Percentiles rank a stretch among this genome's conserved stretches.
phyloP scores from a whole-genome alignment of 768 basidiomycete genomes.

The Hydnum rufescens region DNA sequence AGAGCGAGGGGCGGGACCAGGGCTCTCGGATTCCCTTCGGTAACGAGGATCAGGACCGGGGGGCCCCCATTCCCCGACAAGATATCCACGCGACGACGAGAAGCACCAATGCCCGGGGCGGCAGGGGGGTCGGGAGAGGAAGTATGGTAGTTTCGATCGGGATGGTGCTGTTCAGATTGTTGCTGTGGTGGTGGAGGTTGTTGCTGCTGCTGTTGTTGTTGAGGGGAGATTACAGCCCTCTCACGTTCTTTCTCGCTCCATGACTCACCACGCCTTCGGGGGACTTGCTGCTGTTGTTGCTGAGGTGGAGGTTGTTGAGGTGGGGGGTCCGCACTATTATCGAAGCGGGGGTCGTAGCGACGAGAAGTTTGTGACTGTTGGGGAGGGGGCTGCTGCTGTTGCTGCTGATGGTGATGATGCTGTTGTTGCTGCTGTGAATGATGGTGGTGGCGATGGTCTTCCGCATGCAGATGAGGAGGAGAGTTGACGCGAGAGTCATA shows the following conservation, averaged over 20 bases:
- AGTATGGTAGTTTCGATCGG: neutral
- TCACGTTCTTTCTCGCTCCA: constrained; percentile 16
- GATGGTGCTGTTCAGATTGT: neutral
- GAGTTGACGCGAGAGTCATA: constrained; percentile 10
- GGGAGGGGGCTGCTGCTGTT: constrained; percentile 13
- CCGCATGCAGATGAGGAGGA: neutral
- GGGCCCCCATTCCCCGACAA: constrained; percentile 4
- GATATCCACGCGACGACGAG: neutral
- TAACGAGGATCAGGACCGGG: no score
- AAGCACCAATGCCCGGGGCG: neutral
- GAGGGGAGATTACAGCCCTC: neutral
- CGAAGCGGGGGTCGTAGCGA: constrained; percentile 47
- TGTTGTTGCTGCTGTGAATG: neutral
- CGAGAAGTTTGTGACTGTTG: constrained; percentile 27
- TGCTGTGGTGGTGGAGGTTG: neutral
- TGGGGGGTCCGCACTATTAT: constrained; percentile 11
- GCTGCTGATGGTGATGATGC: constrained; percentile 7
- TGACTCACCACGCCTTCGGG: neutral
- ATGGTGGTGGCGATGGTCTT: neutral
- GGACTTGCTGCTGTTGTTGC: neutral
- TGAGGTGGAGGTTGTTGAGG: neutral
- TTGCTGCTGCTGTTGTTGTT: constrained; percentile 6
- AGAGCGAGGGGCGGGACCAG: no score
- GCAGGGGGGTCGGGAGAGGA: no score
- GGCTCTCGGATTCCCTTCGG: no score